A percentile compares a stretch with the other conserved stretches of the same genome.
Evolutionary conservation across 345 rosid genomes (phyloP).

Genomic region (Brassica rapa): DNA sequence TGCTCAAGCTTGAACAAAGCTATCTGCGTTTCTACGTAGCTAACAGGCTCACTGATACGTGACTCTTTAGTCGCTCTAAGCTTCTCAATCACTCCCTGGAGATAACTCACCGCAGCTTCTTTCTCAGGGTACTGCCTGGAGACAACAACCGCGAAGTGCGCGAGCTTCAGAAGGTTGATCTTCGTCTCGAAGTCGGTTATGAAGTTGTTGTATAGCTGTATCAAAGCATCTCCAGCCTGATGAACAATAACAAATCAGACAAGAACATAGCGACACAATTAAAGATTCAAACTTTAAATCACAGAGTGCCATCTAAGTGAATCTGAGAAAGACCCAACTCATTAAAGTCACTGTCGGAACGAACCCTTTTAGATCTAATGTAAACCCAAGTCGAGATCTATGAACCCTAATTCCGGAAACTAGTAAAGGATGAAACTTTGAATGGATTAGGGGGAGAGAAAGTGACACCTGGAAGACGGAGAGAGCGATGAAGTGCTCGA

Average conservation of each 20-base stretch:
- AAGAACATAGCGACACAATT: constrained; percentile 17
- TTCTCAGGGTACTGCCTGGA: constrained; percentile 87
- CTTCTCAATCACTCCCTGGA: constrained; percentile 84
- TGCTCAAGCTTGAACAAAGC: constrained; percentile 83
- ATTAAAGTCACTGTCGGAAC: neutral
- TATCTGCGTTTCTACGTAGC: constrained; percentile 83
- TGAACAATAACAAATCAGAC: neutral
- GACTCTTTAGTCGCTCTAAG: constrained; percentile 76
- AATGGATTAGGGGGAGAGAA: neutral
- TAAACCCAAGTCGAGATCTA: neutral
- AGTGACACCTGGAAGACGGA: neutral
- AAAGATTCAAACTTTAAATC: neutral
- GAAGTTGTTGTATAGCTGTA: constrained; percentile 85
- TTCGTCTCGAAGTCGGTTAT: constrained; percentile 93
- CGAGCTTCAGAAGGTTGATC: constrained; percentile 95
- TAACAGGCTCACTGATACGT: constrained; percentile 80
- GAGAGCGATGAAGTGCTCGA: constrained; percentile 87
- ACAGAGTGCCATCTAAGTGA: neutral
- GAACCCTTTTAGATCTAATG: neutral
- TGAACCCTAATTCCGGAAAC: neutral
- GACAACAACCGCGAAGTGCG: constrained; percentile 88
- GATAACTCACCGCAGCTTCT: constrained; percentile 81
- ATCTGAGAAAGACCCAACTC: neutral
- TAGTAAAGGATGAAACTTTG: neutral
- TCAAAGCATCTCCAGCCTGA: constrained; percentile 91